Evolutionary conservation across 805 yeast species (phyloP).

Genomic region (Scheffersomyces spartinae): DNA sequence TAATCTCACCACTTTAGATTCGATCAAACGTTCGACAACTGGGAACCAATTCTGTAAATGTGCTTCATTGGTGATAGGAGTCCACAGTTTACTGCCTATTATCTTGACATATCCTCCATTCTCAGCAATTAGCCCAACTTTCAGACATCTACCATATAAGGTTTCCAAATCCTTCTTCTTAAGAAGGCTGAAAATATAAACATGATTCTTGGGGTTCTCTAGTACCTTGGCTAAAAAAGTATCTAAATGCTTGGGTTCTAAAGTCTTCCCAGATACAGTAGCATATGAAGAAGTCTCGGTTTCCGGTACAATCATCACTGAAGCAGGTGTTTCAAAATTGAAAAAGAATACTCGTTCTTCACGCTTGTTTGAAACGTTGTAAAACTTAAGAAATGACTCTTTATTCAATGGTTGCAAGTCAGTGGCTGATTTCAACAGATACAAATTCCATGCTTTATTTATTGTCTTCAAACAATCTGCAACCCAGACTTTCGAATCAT

Average conservation of each 20-base stretch:
- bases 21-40: slow-evolving; percentile 41
- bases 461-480: slow-evolving; percentile 42
- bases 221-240: no score
- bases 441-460: slow-evolving; percentile 25
- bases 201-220: slow-evolving; percentile 53
- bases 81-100: slow-evolving; percentile 44
- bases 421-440: slow-evolving; percentile 14
- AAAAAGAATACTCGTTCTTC: slow-evolving; percentile 42
- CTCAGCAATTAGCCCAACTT: slow-evolving; percentile 80
- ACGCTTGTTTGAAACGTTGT: no score
- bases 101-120: slow-evolving; percentile 72
- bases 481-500: slow-evolving; percentile 75
- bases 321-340: slow-evolving; percentile 36
- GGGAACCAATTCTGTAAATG: slow-evolving; percentile 45
- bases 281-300: slow-evolving; percentile 17
- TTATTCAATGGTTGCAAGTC: slow-evolving; percentile 19
- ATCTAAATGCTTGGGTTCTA: slow-evolving; percentile 12
- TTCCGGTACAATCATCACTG: no score
- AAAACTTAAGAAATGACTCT: slow-evolving; percentile 22
- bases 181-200: slow-evolving; percentile 60
- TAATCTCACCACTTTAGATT: slow-evolving; percentile 58
- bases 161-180: slow-evolving; percentile 56
- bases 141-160: slow-evolving; percentile 52
- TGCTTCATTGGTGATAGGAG: slow-evolving; percentile 41
- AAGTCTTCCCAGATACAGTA: slow-evolving; percentile 10